These are phyloP conservation scores for Solanum hybrid DNA, from an alignment of 305 asterid genomes.

Conservation along the genomic window DNA sequence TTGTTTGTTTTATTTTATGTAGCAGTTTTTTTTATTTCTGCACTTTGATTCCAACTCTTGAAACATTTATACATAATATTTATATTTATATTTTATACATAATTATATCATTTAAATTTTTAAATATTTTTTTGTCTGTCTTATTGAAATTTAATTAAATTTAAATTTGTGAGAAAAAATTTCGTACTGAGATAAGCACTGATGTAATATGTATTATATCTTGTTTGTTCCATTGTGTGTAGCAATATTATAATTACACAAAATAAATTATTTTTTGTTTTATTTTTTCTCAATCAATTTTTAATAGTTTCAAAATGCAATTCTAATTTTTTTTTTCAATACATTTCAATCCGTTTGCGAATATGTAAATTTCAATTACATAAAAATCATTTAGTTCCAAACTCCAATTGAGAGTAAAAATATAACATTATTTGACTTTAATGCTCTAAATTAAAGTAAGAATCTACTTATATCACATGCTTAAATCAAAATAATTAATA, in stretches of 20 bases:
- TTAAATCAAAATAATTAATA: background rate
- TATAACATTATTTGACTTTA: background rate
- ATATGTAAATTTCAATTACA: background rate
- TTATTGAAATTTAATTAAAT: too few species aligned
- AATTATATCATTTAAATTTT: too few species aligned
- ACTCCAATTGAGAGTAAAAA: background rate
- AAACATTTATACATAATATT: too few species aligned
- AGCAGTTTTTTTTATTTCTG: fast-evolving
- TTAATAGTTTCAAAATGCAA: background rate
- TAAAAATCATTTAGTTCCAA: background rate
- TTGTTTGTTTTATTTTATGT: background rate
- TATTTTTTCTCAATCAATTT: background rate
- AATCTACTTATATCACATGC: background rate
- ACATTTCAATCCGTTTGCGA: background rate
- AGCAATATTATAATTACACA: background rate
- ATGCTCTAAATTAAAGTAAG: background rate
- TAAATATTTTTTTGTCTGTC: fast-evolving
- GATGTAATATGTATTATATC: background rate
- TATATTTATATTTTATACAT: too few species aligned
- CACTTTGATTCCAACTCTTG: background rate
- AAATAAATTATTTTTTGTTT: too few species aligned
- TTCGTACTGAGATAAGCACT: too few species aligned
- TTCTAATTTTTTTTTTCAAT: too few species aligned
- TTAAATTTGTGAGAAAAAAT: too few species aligned
- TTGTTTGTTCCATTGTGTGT: background rate